Evolutionary conservation across 495 filamentous ascomycete species (phyloP).

Genomic region (Tuber borchii): DNA sequence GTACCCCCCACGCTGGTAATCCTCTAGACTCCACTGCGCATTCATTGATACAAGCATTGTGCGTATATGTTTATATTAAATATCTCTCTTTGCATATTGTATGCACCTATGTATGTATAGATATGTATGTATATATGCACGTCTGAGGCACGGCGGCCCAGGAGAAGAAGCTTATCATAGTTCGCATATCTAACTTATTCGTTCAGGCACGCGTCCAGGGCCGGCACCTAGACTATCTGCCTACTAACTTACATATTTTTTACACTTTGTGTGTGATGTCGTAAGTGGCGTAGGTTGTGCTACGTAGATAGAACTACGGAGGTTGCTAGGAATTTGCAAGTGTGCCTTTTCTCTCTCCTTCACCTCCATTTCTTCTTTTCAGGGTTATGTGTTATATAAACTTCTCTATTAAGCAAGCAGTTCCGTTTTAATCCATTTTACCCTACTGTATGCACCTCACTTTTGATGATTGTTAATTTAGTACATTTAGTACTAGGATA

Average conservation of each 20-base stretch:
- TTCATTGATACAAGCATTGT: neutral
- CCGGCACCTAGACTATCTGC: neutral
- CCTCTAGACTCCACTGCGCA: neutral
- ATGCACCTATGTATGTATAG: neutral
- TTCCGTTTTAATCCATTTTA: neutral
- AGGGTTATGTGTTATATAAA: neutral
- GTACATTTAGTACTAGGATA: neutral
- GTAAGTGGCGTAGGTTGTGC: neutral
- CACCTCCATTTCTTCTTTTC: neutral
- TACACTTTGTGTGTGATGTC: neutral
- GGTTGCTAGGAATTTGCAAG: neutral
- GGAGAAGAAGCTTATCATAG: neutral
- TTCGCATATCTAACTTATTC: neutral
- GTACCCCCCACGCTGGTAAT: neutral
- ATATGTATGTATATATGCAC: neutral
- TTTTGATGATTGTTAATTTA: neutral
- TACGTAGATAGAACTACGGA: neutral
- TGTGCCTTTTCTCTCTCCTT: neutral
- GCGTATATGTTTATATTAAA: neutral
- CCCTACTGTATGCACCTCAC: neutral
- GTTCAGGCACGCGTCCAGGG: neutral
- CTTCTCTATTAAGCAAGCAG: neutral
- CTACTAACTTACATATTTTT: neutral
- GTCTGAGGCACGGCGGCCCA: neutral
- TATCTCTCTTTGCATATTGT: neutral